Evolutionary conservation across 2,329 filamentous ascomycete species (phyloP).

Genomic region (Penicillium capsulatum): DNA sequence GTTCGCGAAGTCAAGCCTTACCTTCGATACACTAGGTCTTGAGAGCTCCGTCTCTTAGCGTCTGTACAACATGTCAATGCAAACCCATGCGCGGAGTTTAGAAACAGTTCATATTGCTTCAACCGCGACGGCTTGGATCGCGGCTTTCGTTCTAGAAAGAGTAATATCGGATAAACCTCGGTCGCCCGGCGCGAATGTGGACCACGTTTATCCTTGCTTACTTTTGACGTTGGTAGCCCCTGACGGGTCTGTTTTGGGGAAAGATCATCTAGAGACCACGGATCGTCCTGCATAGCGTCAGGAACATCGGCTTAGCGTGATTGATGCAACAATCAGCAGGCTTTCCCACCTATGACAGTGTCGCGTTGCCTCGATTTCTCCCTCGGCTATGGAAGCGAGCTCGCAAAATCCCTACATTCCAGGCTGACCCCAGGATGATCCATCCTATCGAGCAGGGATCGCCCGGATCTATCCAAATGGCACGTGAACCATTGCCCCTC

Average conservation of each 20-base stretch:
- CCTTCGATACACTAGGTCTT: constrained; percentile 21
- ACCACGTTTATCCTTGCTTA: background rate
- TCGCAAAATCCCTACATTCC: background rate
- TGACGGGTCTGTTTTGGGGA: constrained; percentile 13
- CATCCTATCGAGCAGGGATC: constrained; percentile 9
- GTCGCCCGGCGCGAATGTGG: background rate
- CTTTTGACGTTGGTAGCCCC: constrained; percentile 7
- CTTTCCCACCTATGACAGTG: constrained; percentile 4
- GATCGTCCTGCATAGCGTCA: constrained; percentile 8
- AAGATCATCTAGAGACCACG: constrained; percentile 11
- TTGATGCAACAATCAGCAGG: background rate
- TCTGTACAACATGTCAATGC: too few species aligned
- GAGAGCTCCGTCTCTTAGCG: constrained; percentile 1
- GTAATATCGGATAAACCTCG: constrained; percentile 11
- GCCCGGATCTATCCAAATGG: constrained; percentile 2
- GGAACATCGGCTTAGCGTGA: constrained; percentile 1
- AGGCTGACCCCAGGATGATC: constrained; percentile 7
- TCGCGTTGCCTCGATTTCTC: background rate
- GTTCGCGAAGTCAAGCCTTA: constrained; percentile 57
- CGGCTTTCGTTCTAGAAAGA: constrained; percentile 8
- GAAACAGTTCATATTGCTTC: too few species aligned
- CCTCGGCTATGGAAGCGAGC: constrained; percentile 17
- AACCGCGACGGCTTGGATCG: background rate
- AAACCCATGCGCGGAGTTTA: background rate
- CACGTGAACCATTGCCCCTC: constrained; percentile 11